Conservation (phyloP, 163 green algal species). For the Scenedesmus sp. region DNA sequence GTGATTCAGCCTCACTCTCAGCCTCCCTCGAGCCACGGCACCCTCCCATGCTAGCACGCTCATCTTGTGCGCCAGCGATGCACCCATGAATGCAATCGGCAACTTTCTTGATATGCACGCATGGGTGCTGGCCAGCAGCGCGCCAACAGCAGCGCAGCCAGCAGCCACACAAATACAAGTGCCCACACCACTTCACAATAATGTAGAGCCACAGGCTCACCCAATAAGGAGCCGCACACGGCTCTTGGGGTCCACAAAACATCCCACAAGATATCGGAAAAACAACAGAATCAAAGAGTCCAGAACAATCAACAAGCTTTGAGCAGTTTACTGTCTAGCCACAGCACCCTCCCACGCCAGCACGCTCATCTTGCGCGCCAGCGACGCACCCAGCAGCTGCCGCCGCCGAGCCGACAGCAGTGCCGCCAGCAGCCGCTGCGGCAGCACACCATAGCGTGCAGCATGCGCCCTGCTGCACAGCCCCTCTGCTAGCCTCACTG, state of each 20-base stretch:
- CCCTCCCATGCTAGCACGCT: slow-evolving; percentile 47
- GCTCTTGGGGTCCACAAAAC: no score
- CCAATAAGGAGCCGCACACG: no score
- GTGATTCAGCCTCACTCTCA: background rate
- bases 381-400: slow-evolving; percentile 35
- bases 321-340: background rate
- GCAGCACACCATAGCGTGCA: slow-evolving; percentile 38
- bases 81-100: no score
- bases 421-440: background rate
- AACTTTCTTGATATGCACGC: no score
- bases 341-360: slow-evolving; percentile 36
- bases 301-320: no score
- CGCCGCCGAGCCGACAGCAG: slow-evolving; percentile 25
- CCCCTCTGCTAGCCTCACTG: slow-evolving; percentile 21
- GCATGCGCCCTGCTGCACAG: slow-evolving; percentile 35
- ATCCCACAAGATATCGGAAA: no score
- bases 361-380: slow-evolving; percentile 49
- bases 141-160: no score
- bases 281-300: no score
- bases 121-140: no score
- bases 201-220: no score
- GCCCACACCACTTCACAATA: no score
- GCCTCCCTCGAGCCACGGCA: background rate
- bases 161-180: no score
- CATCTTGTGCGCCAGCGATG: slow-evolving; percentile 43